Evolutionary conservation across 2,329 filamentous ascomycete species (phyloP).

Genomic region (Magnaporthiopsis incrustans): DNA sequence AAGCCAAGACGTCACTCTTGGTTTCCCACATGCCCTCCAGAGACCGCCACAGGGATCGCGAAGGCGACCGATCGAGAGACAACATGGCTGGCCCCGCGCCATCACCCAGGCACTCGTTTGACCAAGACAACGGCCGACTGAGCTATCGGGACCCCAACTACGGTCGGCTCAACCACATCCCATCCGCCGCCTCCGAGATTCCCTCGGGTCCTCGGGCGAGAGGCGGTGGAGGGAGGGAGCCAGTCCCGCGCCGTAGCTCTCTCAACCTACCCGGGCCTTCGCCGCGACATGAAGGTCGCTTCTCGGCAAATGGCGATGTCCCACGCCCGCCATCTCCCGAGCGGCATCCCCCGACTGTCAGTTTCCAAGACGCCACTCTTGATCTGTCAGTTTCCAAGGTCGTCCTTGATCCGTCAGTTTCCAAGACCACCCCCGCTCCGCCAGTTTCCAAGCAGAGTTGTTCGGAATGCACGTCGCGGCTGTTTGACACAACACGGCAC

Average conservation of each 20-base stretch:
- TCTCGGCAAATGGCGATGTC: slow-evolving; percentile 27
- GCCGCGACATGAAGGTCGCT: slow-evolving; percentile 34
- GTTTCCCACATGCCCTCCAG: slow-evolving; percentile 8
- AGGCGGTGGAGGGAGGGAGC: slow-evolving; percentile 25
- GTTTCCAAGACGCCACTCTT: too few species aligned
- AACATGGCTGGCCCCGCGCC: slow-evolving; percentile 26
- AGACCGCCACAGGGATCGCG: slow-evolving; percentile 24
- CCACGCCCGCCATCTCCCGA: slow-evolving; percentile 38
- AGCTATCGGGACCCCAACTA: slow-evolving; percentile 54
- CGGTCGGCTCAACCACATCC: slow-evolving; percentile 49
- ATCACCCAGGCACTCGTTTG: slow-evolving; percentile 26
- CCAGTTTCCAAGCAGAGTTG: too few species aligned
- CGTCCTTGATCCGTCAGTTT: too few species aligned
- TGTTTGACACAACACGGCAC: too few species aligned
- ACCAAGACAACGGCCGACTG: slow-evolving; percentile 41
- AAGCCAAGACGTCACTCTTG: too few species aligned
- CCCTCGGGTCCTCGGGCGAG: slow-evolving; percentile 49
- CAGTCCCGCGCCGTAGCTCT: slow-evolving; percentile 13
- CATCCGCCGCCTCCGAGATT: slow-evolving; percentile 31
- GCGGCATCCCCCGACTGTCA: slow-evolving; percentile 43
- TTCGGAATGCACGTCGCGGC: too few species aligned
- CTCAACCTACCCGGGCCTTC: slow-evolving; percentile 31
- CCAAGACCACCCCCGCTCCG: too few species aligned
- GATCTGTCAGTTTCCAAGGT: too few species aligned
- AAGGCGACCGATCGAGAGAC: slow-evolving; percentile 27